A percentile compares a stretch with the other conserved stretches of the same genome.
Conservation (phyloP, 768 basidiomycete genomes). For the Trametes villosa region DNA sequence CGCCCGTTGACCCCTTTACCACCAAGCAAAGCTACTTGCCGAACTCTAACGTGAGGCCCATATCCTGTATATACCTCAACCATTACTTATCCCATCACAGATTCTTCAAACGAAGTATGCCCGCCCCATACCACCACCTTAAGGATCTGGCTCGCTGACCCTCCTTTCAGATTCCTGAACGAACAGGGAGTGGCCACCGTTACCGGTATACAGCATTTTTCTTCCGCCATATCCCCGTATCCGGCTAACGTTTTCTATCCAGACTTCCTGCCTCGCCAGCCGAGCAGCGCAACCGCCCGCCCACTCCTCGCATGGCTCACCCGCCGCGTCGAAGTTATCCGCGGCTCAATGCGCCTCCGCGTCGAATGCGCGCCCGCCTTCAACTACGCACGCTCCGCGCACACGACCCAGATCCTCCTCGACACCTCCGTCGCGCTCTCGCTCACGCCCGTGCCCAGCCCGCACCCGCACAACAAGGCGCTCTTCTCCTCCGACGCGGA, state of each 20-base stretch:
- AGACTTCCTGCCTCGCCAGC: slow-evolving; percentile 82
- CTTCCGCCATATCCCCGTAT: slow-evolving; percentile 1
- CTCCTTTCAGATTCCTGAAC: slow-evolving; percentile 67
- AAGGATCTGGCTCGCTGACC: not conserved
- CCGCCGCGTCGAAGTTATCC: slow-evolving; percentile 84
- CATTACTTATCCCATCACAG: slow-evolving; percentile 41
- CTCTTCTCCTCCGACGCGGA: slow-evolving; percentile 58
- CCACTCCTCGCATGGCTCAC: slow-evolving; percentile 85
- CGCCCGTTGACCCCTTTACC: slow-evolving; percentile 67
- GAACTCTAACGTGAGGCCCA: slow-evolving; percentile 69
- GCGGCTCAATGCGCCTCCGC: slow-evolving; percentile 77
- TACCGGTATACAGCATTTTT: slow-evolving; percentile 59
- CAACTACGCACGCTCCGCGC: slow-evolving; percentile 84
- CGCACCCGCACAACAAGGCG: slow-evolving; percentile 56
- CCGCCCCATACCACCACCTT: not conserved
- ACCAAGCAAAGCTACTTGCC: slow-evolving; percentile 86
- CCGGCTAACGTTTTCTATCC: slow-evolving; percentile 3
- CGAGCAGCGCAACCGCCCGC: slow-evolving; percentile 45
- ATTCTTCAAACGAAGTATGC: slow-evolving; percentile 79
- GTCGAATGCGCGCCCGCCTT: slow-evolving; percentile 96
- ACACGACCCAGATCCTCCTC: slow-evolving; percentile 61
- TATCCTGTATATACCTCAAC: slow-evolving; percentile 1
- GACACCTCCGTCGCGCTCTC: slow-evolving; percentile 46
- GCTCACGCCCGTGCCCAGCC: slow-evolving; percentile 23
- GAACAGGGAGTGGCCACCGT: slow-evolving; percentile 86